These are phyloP conservation scores for Saitozyma podzolica DNA, from an alignment of 768 basidiomycete genomes.

Conservation along the genomic window DNA sequence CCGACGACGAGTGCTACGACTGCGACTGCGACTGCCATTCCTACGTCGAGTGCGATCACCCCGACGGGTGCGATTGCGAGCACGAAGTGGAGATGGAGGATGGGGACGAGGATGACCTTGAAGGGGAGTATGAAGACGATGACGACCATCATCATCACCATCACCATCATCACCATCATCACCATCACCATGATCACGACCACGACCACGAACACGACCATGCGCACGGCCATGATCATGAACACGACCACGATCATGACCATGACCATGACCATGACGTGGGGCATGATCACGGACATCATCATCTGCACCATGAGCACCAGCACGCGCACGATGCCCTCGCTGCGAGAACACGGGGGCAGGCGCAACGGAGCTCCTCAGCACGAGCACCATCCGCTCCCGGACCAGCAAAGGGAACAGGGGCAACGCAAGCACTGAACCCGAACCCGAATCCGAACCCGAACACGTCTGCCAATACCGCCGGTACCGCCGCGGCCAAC, in stretches of 20 bases:
- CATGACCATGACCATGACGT: constrained; percentile 11
- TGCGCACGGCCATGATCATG: constrained; percentile 9
- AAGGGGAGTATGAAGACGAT: constrained; percentile 25
- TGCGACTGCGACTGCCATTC: constrained; percentile 29
- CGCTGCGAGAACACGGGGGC: neutral
- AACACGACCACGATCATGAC: constrained; percentile 2
- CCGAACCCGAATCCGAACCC: neutral
- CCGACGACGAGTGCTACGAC: constrained; percentile 28
- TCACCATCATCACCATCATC: constrained; percentile 19
- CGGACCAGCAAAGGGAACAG: too few species aligned
- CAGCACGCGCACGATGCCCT: neutral
- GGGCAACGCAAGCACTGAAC: too few species aligned
- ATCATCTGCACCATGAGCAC: constrained; percentile 4
- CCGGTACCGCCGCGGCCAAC: too few species aligned
- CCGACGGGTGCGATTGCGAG: constrained; percentile 34
- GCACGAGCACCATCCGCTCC: neutral
- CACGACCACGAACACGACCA: constrained; percentile 18
- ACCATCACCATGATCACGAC: constrained; percentile 12
- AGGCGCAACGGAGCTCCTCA: neutral
- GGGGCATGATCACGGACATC: constrained; percentile 2
- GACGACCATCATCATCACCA: constrained; percentile 24
- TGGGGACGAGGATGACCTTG: constrained; percentile 29
- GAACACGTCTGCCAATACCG: neutral
- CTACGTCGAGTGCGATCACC: constrained; percentile 11
- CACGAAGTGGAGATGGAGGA: constrained; percentile 13